Evolutionary conservation across 306 rosid species (phyloP), one percentile per base, ranked within the genome.

Genomic region (Biancaea sappan): DNA sequence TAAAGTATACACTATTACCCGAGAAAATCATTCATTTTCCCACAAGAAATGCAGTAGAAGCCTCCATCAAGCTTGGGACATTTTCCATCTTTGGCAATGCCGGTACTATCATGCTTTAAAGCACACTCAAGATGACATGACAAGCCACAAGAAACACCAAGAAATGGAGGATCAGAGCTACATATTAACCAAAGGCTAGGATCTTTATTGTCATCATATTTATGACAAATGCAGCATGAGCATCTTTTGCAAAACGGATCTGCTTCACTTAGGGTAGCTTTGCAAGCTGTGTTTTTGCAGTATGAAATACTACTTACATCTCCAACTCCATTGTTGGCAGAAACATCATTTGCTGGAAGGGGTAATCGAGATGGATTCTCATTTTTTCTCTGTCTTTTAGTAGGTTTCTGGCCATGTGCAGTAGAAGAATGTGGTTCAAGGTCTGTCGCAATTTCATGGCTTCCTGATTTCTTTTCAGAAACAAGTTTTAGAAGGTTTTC

Each of bases 61-160:
- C 89, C 82, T 79, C 99, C 99, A 80, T 92, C 97, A 11, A 87
- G 81, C 80, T 84, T 87, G 76, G 80, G 81, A 60, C 71, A 63
- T 64, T 72, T 68, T 48, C 88, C 86, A 46, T 66, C 87, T 68
- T 83, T 83, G 44, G 82, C 77, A 78, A 94, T 90, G 47, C 99
- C 96, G 28, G 96, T 88, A 54, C 72, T 84, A 72, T 82, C 86
- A 21, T 88, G 89, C 63, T 87, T 94, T 76, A 94, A 79, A 69
- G 99, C 96, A 69, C 99, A 94, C 85, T 92, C 99, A 80, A 94
- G 97, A 85, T 94, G 99, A 81, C 99, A 94, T 22, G 99, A 94
- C 90, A 92, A 80, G 67, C 94, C 97, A 83, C 99, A 94, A 8
- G 99, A 90, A 76, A 77, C 77, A 72, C 87, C 92, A 48, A 82